A percentile compares a stretch with the other conserved stretches of the same genome.
Evolutionary conservation across 768 basidiomycete species (phyloP).

Genomic region (Xerocomellus intermedius): DNA sequence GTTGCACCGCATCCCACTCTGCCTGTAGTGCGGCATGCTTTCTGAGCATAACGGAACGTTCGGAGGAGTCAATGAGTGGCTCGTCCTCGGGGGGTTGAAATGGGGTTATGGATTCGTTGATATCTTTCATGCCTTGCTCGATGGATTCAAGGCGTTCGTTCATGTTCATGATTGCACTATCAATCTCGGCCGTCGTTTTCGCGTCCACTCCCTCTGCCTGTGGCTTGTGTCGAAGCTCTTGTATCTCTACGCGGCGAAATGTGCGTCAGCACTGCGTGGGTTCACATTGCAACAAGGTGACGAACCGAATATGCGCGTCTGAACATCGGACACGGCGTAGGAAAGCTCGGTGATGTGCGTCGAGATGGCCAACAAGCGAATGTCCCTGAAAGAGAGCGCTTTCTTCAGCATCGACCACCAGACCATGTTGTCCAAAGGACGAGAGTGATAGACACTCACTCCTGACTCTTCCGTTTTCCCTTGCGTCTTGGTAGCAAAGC

Average conservation of each 20-base stretch:
- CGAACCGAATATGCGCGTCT: conserved; percentile 86
- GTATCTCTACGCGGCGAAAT: conserved; percentile 60
- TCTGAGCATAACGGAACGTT: conserved; percentile 49
- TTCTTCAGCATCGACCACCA: conserved; percentile 29
- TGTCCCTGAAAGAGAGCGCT: conserved; percentile 50
- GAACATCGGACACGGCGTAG: conserved; percentile 84
- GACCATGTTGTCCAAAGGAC: conserved; percentile 20
- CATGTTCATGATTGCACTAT: conserved; percentile 75
- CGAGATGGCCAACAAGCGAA: conserved; percentile 73
- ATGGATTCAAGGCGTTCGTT: conserved; percentile 78
- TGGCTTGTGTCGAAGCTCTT: conserved; percentile 88
- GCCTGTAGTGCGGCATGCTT: conserved; percentile 70
- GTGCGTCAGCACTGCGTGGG: conserved; percentile 10
- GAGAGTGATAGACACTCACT: conserved; percentile 49
- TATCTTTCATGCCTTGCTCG: conserved; percentile 64
- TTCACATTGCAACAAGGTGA: conserved; percentile 4
- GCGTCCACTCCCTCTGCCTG: conserved; percentile 55
- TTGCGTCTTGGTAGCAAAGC: conserved; percentile 40
- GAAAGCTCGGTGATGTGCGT: conserved; percentile 87
- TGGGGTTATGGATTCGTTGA: conserved; percentile 66
- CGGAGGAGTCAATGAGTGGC: conserved; percentile 43
- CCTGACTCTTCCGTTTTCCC: conserved; percentile 59
- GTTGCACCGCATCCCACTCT: conserved; percentile 83
- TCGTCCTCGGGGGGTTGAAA: conserved; percentile 49
- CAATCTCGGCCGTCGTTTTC: conserved; percentile 67